Evolutionary conservation across 371 early-diverging fungal genomes (phyloP), one percentile per base, ranked within the genome.

Genomic region (Dentiscutata heterogama): DNA sequence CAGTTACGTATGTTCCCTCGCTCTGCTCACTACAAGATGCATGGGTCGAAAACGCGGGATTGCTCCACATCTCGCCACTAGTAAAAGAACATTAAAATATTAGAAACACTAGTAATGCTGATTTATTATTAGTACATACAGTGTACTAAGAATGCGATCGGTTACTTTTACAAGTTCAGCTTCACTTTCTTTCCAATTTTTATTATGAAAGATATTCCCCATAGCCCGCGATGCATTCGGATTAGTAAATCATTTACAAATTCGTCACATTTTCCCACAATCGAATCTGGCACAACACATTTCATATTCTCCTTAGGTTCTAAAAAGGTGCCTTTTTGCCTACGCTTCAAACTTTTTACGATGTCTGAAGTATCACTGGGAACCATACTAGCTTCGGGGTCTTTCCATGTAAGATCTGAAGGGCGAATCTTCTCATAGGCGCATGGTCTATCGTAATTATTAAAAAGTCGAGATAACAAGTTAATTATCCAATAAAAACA

Each of bases 301-400:
- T 68, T 79, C 70, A 79, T 79, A 29, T 79, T 79, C 31, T 79
- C 56, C 31, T 54, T 51, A 16, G 80, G 39, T 79, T 79, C 80
- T 58, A 79, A 79, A 68, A 67, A 79, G 22, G 20, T 31, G 25
- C 20, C 51, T 68, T 79, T 65, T 29, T 79, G 80, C 31, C 70
- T 79, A 68, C 2, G 67, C 29, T 35, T 51, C 31, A 78, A 53
- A 51, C 54, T 79, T 65, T 65, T 79, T 68, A 79, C 29, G 13
- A 79, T 65, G 22, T 22, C 14, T 25, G 64, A 77, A 46, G 25
- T 56, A 39, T 77, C 63, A 63, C 68, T 67, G 68, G 68, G 13
- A 68, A 79, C 35, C 39, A 79, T 79, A 42, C 54, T 79, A 16
- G 70, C 80, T 67, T 68, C 20, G 22, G 18, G 70, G 27, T 79